Base-by-base conservation (phyloP, 148 eudicot genomes). In the Persicaria maculosa region DNA sequence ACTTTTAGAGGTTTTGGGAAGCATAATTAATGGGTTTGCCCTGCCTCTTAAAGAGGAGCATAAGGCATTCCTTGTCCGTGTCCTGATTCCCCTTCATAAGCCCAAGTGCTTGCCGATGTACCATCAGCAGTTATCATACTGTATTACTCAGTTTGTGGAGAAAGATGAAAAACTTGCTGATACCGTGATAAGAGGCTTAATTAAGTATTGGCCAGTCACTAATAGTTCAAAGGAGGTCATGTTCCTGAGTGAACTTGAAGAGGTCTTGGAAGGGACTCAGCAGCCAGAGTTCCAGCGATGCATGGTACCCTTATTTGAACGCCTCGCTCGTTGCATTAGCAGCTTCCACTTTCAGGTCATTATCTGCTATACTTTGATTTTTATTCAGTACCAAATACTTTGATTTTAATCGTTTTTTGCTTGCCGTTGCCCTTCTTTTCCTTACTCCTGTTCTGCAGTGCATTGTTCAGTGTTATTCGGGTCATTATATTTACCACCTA, bases 221-320 rank as follows among this genome's bases (percentile, higher is more conserved):
- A 93, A 93, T 76, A 93, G 97, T 83, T 87, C 97, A 44, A 93
- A 93, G 88, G 97, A 93, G 83, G 96, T 89, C 58, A 90, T 93
- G 97, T 93, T 93, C 67, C 81, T 93, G 14, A 88, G 93, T 76
- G 97, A 93, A 79, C 85, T 93, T 68, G 97, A 93, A 77, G 97
- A 90, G 79, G 96, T 93, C 68, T 83, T 93, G 81, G 97, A 93
- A 86, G 90, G 93, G 50, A 93, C 96, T 77, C 97, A 90, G 74
- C 82, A 83, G 58, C 90, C 97, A 8, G 97, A 93, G 74, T 93
- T 93, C 74, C 93, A 93, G 78, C 87, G 97, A 10, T 93, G 97
- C 68, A 88, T 93, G 97, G 93, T 86, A 40, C 91, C 93, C 19
- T 81, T 93, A 72, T 90, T 89, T 79, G 88, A 80, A 43, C 90